Evolutionary conservation across 352 stramenopile genomes (phyloP), one percentile per base, ranked within the genome.

Genomic region (Phytopythium aichiense): DNA sequence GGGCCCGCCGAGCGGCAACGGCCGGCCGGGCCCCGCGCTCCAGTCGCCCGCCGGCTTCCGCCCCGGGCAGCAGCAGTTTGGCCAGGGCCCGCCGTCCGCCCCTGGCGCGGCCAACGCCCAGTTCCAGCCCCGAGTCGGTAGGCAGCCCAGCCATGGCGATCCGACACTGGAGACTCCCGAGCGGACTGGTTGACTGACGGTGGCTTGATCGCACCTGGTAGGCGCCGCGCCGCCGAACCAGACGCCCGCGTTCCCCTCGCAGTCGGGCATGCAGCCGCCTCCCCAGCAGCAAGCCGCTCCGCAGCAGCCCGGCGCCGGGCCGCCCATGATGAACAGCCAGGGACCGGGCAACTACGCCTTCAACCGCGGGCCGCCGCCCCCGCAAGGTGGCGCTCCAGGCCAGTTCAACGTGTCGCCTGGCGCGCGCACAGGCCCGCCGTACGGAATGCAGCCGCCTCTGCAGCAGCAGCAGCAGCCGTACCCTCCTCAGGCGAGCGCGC

Each of bases 71-170:
- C 61, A 56, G 42, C 67, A 71, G 49, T 74, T 74, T 51, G 56
- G 49, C 5, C 67, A 65, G 55, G 60, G 67, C 59, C 42, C 57
- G 8, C 46, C 45, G 8, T 75, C 75, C 11, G 71, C 72, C n/a
- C 70, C 69, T 37, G 72, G 57, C 23, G 69, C 57, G 54, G 68
- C 33, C 12, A 85, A 76, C 61, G 68, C 48, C 31, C 63, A 84
- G 50, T 79, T 74, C 48, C 58, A 68, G 49, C 71, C 73, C 23
- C 56, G 42, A 45, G 42, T 22, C 25, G 53, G 53, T 58, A 35
- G 11, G 35, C 18, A 6, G 4, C 16, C 1, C 16, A 18, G 8
- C 28, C 28, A 31, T 31, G 28, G 28, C 28, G 28, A 31, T 7
- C 28, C 28, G 0, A 43, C 28, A 31, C 7, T 20, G 20, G 7